phyloP scores from a whole-genome alignment of 495 filamentous ascomycete genomes.

The Penicillium roqueforti region DNA sequence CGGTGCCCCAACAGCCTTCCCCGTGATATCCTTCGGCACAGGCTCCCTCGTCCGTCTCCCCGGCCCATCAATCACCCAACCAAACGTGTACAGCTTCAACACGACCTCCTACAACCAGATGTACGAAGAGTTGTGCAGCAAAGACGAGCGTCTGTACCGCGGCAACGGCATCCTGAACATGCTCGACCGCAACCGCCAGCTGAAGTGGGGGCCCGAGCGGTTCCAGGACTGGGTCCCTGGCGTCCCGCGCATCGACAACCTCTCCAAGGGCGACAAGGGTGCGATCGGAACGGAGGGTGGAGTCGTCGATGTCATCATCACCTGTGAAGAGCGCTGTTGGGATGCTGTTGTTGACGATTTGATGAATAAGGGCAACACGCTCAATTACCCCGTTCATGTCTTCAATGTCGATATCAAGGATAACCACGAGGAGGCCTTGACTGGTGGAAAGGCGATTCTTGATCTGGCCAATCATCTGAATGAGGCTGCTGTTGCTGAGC shows the following conservation, averaged over 20 bases:
- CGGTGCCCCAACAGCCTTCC: conserved; percentile 64
- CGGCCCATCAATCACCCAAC: conserved; percentile 83
- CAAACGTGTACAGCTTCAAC: conserved; percentile 97
- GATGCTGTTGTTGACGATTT: conserved; percentile 97
- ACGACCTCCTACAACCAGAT: conserved; percentile 86
- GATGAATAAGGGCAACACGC: conserved; percentile 69
- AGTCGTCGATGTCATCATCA: conserved; percentile 91
- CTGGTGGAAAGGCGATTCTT: conserved; percentile 87
- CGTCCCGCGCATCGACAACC: conserved; percentile 63
- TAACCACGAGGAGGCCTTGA: conserved; percentile 92
- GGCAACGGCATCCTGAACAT: conserved; percentile 92
- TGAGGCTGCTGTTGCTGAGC: conserved; percentile 72
- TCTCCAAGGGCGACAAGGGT: conserved; percentile 60
- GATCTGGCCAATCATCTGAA: conserved; percentile 88
- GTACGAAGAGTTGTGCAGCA: conserved; percentile 78
- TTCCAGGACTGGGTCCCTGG: conserved; percentile 98
- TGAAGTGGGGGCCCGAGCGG: conserved; percentile 94
- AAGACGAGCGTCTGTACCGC: conserved; percentile 84
- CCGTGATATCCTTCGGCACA: conserved; percentile 96
- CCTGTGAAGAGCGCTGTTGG: conserved; percentile 98
- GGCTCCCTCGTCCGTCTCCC: conserved; percentile 92
- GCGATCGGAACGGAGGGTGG: conserved; percentile 80
- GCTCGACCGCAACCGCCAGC: conserved; percentile 83
- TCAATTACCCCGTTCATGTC: conserved; percentile 92
- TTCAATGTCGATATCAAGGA: conserved; percentile 98